Conservation (phyloP, 2,329 filamentous ascomycete species). For the Fusarium oxysporum region DNA sequence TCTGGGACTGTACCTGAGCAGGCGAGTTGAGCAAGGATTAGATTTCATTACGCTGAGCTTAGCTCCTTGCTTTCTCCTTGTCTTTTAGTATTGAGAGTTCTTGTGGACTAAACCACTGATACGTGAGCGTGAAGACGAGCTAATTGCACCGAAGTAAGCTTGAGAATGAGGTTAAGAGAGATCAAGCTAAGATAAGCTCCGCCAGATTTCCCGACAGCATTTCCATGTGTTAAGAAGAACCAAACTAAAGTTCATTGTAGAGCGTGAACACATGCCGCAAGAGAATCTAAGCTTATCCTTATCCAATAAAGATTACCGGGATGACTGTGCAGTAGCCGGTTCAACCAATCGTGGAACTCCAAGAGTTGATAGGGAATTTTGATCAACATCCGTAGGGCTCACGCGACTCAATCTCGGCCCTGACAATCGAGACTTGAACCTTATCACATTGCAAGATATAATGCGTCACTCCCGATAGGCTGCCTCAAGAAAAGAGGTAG, state of each 20-base stretch:
- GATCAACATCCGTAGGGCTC: background rate
- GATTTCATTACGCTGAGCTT: background rate
- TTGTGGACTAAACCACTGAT: accelerated
- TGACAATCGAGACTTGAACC: background rate
- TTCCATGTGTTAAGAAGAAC: background rate
- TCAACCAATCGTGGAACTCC: no score
- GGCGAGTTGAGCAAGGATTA: background rate
- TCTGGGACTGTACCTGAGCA: background rate
- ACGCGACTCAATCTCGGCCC: background rate
- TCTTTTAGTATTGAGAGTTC: background rate
- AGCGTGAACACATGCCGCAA: background rate
- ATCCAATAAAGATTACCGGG: background rate
- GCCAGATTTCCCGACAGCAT: background rate
- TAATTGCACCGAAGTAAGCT: background rate
- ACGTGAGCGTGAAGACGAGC: accelerated
- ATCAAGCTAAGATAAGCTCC: background rate
- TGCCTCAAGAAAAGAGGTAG: background rate
- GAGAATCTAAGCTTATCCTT: background rate
- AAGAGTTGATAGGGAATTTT: background rate
- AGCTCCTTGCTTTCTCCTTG: no score
- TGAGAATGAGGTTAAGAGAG: background rate
- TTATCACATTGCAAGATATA: no score
- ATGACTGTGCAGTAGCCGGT: accelerated
- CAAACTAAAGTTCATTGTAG: background rate
- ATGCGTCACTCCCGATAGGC: background rate